phyloP scores from a whole-genome alignment of 2,329 filamentous ascomycete species.

The Neurospora sp. region DNA sequence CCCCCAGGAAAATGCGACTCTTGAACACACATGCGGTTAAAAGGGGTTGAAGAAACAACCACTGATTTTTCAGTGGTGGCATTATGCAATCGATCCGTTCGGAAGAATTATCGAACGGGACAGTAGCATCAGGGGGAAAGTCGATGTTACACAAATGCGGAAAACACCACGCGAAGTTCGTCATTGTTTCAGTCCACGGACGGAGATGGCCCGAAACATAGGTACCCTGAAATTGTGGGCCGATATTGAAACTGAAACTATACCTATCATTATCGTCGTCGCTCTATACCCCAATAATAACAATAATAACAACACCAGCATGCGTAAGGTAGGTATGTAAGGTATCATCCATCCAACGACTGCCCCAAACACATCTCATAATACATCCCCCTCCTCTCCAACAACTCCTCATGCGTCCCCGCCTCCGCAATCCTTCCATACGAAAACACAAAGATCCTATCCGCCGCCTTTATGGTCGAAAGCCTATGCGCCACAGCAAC shows the following conservation, averaged over 20 bases:
- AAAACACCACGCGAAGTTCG: background rate
- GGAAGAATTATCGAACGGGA: background rate
- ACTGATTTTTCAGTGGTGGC: background rate
- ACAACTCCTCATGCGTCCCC: constrained; percentile 12
- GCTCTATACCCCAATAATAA: background rate
- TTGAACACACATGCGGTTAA: background rate
- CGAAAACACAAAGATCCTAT: constrained; percentile 52
- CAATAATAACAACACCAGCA: too few relatives aligned
- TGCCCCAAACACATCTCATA: constrained; percentile 15
- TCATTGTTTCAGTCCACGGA: background rate
- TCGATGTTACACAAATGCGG: background rate
- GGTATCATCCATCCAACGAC: constrained; percentile 4
- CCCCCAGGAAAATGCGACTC: background rate
- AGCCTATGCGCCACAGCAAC: constrained; percentile 56
- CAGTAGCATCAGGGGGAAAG: background rate
- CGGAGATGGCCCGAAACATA: background rate
- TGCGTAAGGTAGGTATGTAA: too few relatives aligned
- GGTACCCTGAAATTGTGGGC: background rate
- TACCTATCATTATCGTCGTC: background rate
- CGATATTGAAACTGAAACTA: background rate
- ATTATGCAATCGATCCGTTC: background rate
- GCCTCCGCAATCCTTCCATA: constrained; percentile 17
- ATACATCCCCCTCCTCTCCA: constrained; percentile 11
- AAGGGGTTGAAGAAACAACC: background rate
- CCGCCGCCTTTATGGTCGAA: constrained; percentile 45